phyloP scores from a whole-genome alignment of 352 stramenopile species.

The Stramenopiles sp. region DNA sequence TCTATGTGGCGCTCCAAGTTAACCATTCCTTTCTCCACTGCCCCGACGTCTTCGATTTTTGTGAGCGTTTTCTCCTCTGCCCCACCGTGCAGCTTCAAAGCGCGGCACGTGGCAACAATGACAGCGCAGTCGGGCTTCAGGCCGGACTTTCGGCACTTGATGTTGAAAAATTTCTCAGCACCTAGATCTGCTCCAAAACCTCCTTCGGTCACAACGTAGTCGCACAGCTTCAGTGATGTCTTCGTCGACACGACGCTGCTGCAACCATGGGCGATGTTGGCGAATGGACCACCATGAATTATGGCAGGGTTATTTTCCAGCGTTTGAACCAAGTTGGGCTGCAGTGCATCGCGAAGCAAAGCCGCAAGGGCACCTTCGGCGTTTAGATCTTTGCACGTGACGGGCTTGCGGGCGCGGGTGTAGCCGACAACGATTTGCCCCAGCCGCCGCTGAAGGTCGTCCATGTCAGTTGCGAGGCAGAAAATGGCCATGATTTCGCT shows the following conservation, averaged over 20 bases:
- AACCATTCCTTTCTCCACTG: conserved; percentile 64
- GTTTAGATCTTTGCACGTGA: conserved; percentile 87
- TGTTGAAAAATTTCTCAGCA: conserved; percentile 97
- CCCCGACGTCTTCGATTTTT: conserved; percentile 64
- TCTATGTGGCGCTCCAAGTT: conserved; percentile 88
- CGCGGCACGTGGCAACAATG: conserved; percentile 89
- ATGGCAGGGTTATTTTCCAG: conserved; percentile 86
- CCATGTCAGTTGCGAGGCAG: conserved; percentile 71
- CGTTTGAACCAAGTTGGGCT: conserved; percentile 25
- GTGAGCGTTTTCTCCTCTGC: conserved; percentile 57
- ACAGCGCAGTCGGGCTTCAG: conserved; percentile 87
- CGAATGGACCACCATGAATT: conserved; percentile 93
- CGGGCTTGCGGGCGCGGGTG: conserved; percentile 42
- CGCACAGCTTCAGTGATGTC: conserved; percentile 79
- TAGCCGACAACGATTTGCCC: conserved; percentile 80
- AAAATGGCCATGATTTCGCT: conserved; percentile 97
- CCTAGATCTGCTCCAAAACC: conserved; percentile 92
- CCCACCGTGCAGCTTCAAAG: conserved; percentile 97
- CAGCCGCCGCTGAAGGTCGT: conserved; percentile 77
- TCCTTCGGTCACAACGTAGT: conserved; percentile 88
- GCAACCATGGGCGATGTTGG: conserved; percentile 92
- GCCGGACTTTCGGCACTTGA: conserved; percentile 86
- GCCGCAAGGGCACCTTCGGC: neutral
- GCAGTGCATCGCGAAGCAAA: neutral
- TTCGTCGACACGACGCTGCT: conserved; percentile 90